Base-by-base conservation (phyloP, 1,284 basidiomycete species). In the Gymnopus androsaceus region DNA sequence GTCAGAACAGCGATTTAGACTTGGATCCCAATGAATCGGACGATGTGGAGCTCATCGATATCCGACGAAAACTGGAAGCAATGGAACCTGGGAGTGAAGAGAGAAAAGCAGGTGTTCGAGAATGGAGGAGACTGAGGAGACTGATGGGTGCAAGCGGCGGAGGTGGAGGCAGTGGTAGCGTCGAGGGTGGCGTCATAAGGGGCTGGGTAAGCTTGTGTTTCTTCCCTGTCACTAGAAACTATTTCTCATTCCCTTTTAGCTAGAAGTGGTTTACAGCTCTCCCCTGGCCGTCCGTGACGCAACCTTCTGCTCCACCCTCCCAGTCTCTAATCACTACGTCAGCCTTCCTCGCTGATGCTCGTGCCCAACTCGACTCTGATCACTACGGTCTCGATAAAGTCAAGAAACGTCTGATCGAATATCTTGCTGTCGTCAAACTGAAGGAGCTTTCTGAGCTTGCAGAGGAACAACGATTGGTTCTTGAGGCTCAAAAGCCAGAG, bases 341-440 rank as follows among this genome's bases (percentile, higher is more conserved):
- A 59, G 63, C 77, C 1, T 91, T 91, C 74, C 76, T 92, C 33
- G 58, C 76, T 21, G 80, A 76, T 41, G 88, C 90, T 21, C 82
- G 85, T 17, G 75, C 76, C 15, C 93, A 95, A 60, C 82, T 95
- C 5, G 92, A 95, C 63, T 79, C 85, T 38, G 94, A 95, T 60
- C 93, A 95, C 70, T 95, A 87, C 63, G 94, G 94, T 1, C 77
- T 95, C 9, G 91, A 93, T 63, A 92, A 93, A 70, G 86, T 95
- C 70, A 95, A 96, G 79, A 90, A 92, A 61, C 82, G 94, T 8
- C 77, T 96, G 11, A 88, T 95, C 54, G 94, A 96, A 67, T 95
- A 94, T 67, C 80, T 96, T 21, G 94, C 92, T 0, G 88, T 96
- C 25, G 88, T 95, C 45, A 81, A 93, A 61, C 75, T 96, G 45